A percentile compares a stretch with the other conserved stretches of the same genome.
These are phyloP conservation scores for Evernia prunastri DNA, from an alignment of 495 filamentous ascomycete genomes.

Conservation along the genomic window DNA sequence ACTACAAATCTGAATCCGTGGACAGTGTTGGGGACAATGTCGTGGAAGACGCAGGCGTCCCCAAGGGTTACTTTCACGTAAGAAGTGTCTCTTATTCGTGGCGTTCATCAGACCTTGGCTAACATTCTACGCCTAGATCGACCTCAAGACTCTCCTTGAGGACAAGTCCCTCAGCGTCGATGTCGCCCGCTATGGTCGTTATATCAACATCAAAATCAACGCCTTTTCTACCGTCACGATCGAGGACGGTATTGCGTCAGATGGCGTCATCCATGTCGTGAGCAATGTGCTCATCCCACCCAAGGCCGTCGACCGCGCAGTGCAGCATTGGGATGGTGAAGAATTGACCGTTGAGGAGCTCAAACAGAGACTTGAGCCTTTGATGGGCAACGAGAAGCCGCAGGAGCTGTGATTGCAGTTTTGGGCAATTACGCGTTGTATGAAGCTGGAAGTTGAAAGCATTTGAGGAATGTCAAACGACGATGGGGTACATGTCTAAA, in stretches of 20 bases:
- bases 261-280: constrained; percentile 75
- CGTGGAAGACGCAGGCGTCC: constrained; percentile 20
- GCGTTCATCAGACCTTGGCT: not conserved
- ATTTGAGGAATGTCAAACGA: not conserved
- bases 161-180: constrained; percentile 58
- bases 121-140: constrained; percentile 43
- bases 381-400: constrained; percentile 33
- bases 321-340: constrained; percentile 37
- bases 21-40: constrained; percentile 14
- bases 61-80: constrained; percentile 34
- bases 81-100: not conserved
- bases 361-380: constrained; percentile 47
- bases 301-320: constrained; percentile 38
- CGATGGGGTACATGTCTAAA: not conserved
- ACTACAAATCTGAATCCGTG: constrained; percentile 45
- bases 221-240: constrained; percentile 53
- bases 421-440: not conserved
- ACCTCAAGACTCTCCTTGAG: constrained; percentile 59
- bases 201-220: constrained; percentile 64
- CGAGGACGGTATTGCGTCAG: constrained; percentile 58
- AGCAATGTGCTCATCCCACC: constrained; percentile 68
- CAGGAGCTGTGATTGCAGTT: constrained; percentile 1
- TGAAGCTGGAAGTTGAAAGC: not conserved
- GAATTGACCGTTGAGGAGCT: constrained; percentile 62
- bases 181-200: constrained; percentile 54